Base-by-base conservation (phyloP, 345 rosid species). In the Zanthoxylum bungeanum region DNA sequence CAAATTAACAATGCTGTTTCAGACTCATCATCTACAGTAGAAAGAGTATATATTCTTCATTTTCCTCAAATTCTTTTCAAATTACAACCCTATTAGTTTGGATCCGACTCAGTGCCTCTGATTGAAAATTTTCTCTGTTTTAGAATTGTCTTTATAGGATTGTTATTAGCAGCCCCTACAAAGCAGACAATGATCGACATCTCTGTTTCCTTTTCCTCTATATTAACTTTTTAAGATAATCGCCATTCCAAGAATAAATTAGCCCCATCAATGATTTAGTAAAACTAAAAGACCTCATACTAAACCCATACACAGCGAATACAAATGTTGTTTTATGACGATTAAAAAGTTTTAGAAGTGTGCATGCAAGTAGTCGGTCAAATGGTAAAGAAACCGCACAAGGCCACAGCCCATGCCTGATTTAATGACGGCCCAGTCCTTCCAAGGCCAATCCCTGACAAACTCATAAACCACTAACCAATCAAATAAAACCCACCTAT, bases 391-490 rank as follows among this genome's bases (percentile, higher is more conserved):
- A 60, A 5, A 24, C 33, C 60, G n/a, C n/a, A n/a, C n/a, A n/a
- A n/a, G n/a, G n/a, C 21, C 24, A 60, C 17, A 31, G 60, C 42
- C 33, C 17, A 60, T 46, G 11, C 11, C 11, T 37, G 6, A 61
- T 59, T 46, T 9, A 57, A 37, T 4, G 21, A 40, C 28, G 5
- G n/a, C 62, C 14, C 3, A 24, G 52, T 44, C 60, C 3, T 39
- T 65, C 67, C 68, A 66, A 66, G 28, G 16, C 50, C 30, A 71
- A 66, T 66, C 47, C 62, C 50, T 42, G 60, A 33, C n/a, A 57
- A 65, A 64, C 72, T 65, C 59, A 60, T 42, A 53, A 62, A 52
- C 16, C 60, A 55, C 61, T 30, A 27, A 34, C 9, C 25, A 44
- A 70, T 4, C 37, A 17, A 24, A 40, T 25, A 33, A 66, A 58